These are phyloP conservation scores for Pleomassaria siparia DNA, from an alignment of 2,329 filamentous ascomycete species.

Conservation along the genomic window DNA sequence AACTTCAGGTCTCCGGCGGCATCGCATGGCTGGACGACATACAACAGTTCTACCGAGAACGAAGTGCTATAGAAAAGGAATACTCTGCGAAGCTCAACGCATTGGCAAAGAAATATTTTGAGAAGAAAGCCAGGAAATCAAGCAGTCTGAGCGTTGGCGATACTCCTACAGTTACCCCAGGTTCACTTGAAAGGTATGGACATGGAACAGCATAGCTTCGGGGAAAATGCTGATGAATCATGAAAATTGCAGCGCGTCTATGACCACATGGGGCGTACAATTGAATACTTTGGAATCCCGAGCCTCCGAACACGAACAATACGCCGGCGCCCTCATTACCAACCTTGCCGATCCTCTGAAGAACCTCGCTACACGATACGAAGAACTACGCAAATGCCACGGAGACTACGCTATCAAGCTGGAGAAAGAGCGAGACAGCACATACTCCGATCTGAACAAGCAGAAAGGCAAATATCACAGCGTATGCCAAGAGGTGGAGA, in stretches of 20 bases:
- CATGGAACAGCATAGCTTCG: neutral
- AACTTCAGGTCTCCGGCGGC: conserved; percentile 68
- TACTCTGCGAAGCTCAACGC: conserved; percentile 85
- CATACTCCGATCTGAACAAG: conserved; percentile 85
- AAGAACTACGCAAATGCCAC: conserved; percentile 91
- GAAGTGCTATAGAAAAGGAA: conserved; percentile 93
- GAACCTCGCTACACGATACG: conserved; percentile 71
- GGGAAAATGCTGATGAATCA: conserved; percentile 23
- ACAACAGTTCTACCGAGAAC: conserved; percentile 94
- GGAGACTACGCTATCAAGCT: conserved; percentile 85
- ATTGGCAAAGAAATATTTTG: conserved; percentile 93
- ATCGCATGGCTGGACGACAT: conserved; percentile 97
- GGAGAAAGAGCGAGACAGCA: conserved; percentile 82
- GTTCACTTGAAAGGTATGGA: conserved; percentile 80
- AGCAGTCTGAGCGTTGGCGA: conserved; percentile 90
- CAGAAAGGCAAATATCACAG: conserved; percentile 90
- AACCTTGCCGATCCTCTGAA: conserved; percentile 88
- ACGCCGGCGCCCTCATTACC: conserved; percentile 73
- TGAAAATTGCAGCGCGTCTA: conserved; percentile 66
- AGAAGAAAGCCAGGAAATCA: conserved; percentile 91
- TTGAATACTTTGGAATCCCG: conserved; percentile 85
- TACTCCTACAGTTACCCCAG: conserved; percentile 87
- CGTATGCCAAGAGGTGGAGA: conserved; percentile 92
- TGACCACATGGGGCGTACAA: conserved; percentile 96
- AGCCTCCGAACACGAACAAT: conserved; percentile 86